A percentile compares a stretch with the other conserved stretches of the same genome.
phyloP scores from a whole-genome alignment of 345 rosid species.

The Lepidium sativum region DNA sequence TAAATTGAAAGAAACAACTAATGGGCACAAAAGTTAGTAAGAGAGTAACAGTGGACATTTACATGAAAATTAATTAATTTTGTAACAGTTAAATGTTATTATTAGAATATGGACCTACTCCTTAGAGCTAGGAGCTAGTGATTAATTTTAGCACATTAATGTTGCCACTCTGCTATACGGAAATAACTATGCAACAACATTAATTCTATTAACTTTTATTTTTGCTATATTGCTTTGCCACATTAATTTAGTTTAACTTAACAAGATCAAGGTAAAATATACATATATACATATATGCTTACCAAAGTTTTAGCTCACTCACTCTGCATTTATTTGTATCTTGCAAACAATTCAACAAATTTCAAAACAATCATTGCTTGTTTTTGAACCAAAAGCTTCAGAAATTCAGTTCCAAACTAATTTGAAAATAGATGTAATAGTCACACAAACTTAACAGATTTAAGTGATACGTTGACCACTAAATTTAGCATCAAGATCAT shows the following conservation, averaged over 20 bases:
- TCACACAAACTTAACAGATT: too few relatives aligned
- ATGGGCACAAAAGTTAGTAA: not conserved
- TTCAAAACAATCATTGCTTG: not conserved
- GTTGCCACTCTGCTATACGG: slow-evolving; percentile 5
- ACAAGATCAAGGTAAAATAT: too few relatives aligned
- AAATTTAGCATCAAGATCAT: too few relatives aligned
- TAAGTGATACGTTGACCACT: too few relatives aligned
- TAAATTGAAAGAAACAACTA: not conserved
- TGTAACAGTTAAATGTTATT: not conserved
- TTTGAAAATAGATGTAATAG: not conserved
- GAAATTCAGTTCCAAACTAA: too few relatives aligned
- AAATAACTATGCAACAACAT: slow-evolving; percentile 5
- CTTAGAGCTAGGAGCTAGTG: not conserved
- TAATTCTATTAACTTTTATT: not conserved
- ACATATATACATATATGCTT: not conserved
- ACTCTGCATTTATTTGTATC: not conserved
- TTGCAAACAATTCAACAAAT: too few relatives aligned
- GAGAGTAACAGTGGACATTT: slow-evolving; percentile 8
- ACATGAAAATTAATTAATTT: slow-evolving; percentile 15
- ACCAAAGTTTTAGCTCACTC: not conserved
- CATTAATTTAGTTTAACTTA: too few relatives aligned
- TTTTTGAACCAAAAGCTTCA: not conserved
- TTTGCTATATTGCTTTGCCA: not conserved
- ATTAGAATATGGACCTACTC: slow-evolving; percentile 11
- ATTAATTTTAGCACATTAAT: slow-evolving; percentile 7